Percentiles rank a stretch among this genome's conserved stretches.
Evolutionary conservation across 768 basidiomycete species (phyloP).

Genomic region (Pulveroboletus sp.): DNA sequence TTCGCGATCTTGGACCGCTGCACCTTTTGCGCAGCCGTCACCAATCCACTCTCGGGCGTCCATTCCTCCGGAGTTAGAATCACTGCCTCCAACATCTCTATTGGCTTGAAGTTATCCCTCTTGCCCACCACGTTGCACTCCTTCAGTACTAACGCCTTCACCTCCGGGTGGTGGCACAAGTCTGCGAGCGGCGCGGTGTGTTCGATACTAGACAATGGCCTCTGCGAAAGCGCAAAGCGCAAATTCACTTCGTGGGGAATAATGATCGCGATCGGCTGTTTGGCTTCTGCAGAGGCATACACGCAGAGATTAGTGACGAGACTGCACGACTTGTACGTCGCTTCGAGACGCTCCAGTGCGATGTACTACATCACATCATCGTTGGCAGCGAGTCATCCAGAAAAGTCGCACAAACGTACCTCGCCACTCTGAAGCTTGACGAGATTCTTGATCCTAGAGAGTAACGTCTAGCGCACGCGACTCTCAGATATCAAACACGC

Average conservation of each 20-base stretch:
- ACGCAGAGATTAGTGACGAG: slow-evolving; percentile 81
- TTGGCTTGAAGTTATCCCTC: slow-evolving; percentile 78
- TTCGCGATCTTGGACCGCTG: slow-evolving; percentile 70
- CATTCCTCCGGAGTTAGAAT: slow-evolving; percentile 82
- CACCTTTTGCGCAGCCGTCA: slow-evolving; percentile 90
- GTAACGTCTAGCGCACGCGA: not conserved
- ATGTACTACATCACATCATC: slow-evolving; percentile 55
- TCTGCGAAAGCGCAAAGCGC: slow-evolving; percentile 46
- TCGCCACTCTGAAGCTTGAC: slow-evolving; percentile 83
- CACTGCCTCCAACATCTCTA: slow-evolving; percentile 74
- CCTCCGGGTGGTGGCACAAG: slow-evolving; percentile 52
- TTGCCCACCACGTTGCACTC: slow-evolving; percentile 77
- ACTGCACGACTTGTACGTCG: slow-evolving; percentile 80
- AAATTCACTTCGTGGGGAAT: slow-evolving; percentile 77
- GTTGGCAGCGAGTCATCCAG: slow-evolving; percentile 1
- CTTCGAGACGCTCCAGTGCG: slow-evolving; percentile 85
- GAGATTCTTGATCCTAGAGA: slow-evolving; percentile 75
- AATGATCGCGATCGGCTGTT: slow-evolving; percentile 81
- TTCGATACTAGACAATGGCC: slow-evolving; percentile 32
- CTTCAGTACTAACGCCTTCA: slow-evolving; percentile 61
- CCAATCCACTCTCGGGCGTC: slow-evolving; percentile 85
- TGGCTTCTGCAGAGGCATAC: slow-evolving; percentile 68
- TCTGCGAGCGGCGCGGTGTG: slow-evolving; percentile 39
- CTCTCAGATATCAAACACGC: slow-evolving; percentile 20
- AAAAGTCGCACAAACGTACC: slow-evolving; percentile 33